Evolutionary conservation across 306 rosid genomes (phyloP), one percentile per base, ranked within the genome.

Genomic region (Medicago truncatula): DNA sequence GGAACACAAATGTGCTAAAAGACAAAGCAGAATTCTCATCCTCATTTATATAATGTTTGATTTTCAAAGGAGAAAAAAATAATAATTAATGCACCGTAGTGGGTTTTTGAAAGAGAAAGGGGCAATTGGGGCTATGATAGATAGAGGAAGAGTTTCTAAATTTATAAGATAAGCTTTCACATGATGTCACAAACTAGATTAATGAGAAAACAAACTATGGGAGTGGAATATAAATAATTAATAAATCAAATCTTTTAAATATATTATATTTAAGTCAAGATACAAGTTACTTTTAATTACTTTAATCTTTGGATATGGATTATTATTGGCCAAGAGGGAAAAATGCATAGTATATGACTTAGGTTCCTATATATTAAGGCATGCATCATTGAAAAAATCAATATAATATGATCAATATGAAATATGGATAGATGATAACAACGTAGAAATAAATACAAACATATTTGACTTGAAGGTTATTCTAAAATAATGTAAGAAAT

Each of bases 11-110:
- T 63, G 40, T 56, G 65, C 15, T 5, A 41, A 61, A 60, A 64
- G 63, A 25, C 77, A 63, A 70, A 70, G 28, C 36, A 52, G 73
- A 76, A 62, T 70, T 77, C 49, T 8, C 17, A 54, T 57, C 31
- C 65, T 6, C 39, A 12, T 25, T 25, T 60, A 6, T 28, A 12
- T 0, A 17, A 50, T 15, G 20, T 56, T 58, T 58, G 16, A 58
- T 58, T 58, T 58, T 58, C n/a, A 58, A 58, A 57, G 64, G 4
- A 58, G n/a, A 21, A 57, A 57, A 50, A 49, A n/a, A 23, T 1
- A 23, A 23, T 23, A 23, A 23, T 3, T n/a, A 6, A 50, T n/a
- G 20, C 57, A 50, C 57, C 9, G 1, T 7, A 49, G 18, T 49
- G 54, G 15, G 18, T 49, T n/a, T n/a, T 50, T 50, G 9, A 50